phyloP scores from a whole-genome alignment of 2,329 filamentous ascomycete species.

The Lasiodiplodia citricola region DNA sequence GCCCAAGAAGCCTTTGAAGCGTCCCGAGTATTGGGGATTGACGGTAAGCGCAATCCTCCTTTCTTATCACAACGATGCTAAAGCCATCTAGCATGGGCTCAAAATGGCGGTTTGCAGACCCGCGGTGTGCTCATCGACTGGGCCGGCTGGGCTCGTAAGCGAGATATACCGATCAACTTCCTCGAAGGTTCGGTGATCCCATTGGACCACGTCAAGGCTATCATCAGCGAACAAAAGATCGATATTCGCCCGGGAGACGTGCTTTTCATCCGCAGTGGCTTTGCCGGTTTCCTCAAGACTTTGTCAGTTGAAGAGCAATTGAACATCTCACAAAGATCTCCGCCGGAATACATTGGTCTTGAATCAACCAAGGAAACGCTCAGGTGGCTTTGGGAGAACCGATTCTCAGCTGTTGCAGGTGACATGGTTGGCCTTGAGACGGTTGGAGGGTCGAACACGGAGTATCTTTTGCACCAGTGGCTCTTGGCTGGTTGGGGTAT shows the following conservation, averaged over 20 bases:
- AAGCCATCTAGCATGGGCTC: slow-evolving; percentile 7
- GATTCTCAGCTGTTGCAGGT: slow-evolving; percentile 55
- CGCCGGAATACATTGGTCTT: slow-evolving; percentile 47
- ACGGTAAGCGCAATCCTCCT: not conserved
- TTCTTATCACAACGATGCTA: too few relatives aligned
- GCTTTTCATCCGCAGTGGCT: slow-evolving; percentile 37
- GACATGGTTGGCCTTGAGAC: slow-evolving; percentile 54
- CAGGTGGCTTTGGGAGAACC: slow-evolving; percentile 55
- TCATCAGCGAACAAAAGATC: slow-evolving; percentile 23
- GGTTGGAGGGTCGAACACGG: slow-evolving; percentile 37
- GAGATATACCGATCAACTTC: too few relatives aligned
- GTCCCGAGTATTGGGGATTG: slow-evolving; percentile 25
- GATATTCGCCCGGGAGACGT: too few relatives aligned
- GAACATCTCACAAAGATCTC: slow-evolving; percentile 34
- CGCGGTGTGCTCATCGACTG: slow-evolving; percentile 27
- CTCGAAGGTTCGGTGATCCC: too few relatives aligned
- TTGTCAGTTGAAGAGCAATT: slow-evolving; percentile 32
- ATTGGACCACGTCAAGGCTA: too few relatives aligned
- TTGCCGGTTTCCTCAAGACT: slow-evolving; percentile 38
- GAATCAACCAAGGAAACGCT: slow-evolving; percentile 44
- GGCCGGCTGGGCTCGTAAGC: slow-evolving; percentile 18
- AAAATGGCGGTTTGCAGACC: slow-evolving; percentile 20
- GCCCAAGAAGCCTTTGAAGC: slow-evolving; percentile 46
- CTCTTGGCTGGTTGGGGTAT: slow-evolving; percentile 58
- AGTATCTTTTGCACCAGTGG: slow-evolving; percentile 46